A percentile compares a stretch with the other conserved stretches of the same genome.
Conservation (phyloP, 2,329 filamentous ascomycete genomes). For the Chaetoscypha palmicola region DNA sequence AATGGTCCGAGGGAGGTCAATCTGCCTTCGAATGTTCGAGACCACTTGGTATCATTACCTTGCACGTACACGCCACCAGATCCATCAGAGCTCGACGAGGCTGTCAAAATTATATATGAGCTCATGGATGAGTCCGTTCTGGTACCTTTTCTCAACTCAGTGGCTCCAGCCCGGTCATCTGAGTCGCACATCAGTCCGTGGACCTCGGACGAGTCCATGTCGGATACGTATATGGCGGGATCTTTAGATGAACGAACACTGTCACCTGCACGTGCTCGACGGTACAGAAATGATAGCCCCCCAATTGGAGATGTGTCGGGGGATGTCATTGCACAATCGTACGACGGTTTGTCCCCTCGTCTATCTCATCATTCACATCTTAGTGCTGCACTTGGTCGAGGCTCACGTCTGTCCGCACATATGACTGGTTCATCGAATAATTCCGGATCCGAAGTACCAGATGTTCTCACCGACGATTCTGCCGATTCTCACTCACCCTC, state of each 20-base stretch:
- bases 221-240: constrained; percentile 24
- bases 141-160: constrained; percentile 74
- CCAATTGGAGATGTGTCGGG: constrained; percentile 14
- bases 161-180: constrained; percentile 22
- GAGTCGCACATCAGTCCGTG: constrained; percentile 25
- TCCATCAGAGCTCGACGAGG: constrained; percentile 71
- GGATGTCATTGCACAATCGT: constrained; percentile 20
- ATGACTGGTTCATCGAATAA: constrained; percentile 34
- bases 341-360: constrained; percentile 20
- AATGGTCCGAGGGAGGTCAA: constrained; percentile 86
- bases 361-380: constrained; percentile 27
- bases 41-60: constrained; percentile 64
- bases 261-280: constrained; percentile 21
- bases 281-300: constrained; percentile 23
- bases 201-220: constrained; percentile 28
- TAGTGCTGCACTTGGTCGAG: constrained; percentile 21
- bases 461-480: constrained; percentile 58
- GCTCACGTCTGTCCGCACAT: constrained; percentile 23
- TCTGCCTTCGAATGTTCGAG: constrained; percentile 76
- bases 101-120: constrained; percentile 84
- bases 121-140: constrained; percentile 97
- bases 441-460: constrained; percentile 41
- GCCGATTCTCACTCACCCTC: constrained; percentile 51
- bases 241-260: constrained; percentile 26
- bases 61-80: constrained; percentile 57